These are phyloP conservation scores for Sporisorium scitamineum DNA, from an alignment of 1,284 basidiomycete species.

Conservation along the genomic window DNA sequence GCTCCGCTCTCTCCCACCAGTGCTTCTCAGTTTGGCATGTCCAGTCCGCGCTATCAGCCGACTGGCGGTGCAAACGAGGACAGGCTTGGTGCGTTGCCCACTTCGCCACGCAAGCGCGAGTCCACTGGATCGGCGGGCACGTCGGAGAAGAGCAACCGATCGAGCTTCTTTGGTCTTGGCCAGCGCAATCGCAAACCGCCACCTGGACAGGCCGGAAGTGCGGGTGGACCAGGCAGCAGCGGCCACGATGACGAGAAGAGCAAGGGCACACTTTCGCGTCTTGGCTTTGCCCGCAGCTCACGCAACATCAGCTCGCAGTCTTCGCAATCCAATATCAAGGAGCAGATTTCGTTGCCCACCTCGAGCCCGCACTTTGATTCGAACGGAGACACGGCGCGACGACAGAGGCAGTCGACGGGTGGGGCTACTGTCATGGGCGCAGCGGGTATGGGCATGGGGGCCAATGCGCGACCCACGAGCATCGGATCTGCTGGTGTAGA, in stretches of 20 bases:
- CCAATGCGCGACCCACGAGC: conserved; percentile 24
- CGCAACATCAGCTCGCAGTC: conserved; percentile 37
- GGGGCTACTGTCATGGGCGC: conserved; percentile 7
- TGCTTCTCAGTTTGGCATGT: conserved; percentile 29
- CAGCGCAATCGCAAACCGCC: conserved; percentile 57
- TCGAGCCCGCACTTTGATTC: conserved; percentile 60
- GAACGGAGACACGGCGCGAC: conserved; percentile 55
- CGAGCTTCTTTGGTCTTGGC: conserved; percentile 60
- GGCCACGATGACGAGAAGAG: conserved; percentile 37
- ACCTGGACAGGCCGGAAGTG: conserved; percentile 24
- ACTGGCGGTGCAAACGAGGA: conserved; percentile 35
- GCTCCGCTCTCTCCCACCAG: conserved; percentile 27
- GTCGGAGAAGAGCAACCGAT: conserved; percentile 45
- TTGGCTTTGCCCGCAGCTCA: conserved; percentile 53
- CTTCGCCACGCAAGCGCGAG: conserved; percentile 56
- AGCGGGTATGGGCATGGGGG: conserved; percentile 23
- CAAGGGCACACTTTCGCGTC: conserved; percentile 58
- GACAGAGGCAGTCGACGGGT: conserved; percentile 42
- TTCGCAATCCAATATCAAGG: conserved; percentile 53
- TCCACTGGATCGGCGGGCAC: conserved; percentile 40
- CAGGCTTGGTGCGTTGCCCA: conserved; percentile 43
- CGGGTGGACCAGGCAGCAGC: conserved; percentile 17
- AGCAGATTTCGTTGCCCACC: conserved; percentile 67
- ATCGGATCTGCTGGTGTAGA: conserved; percentile 35
- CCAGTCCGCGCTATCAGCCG: conserved; percentile 27